phyloP scores from a whole-genome alignment of 148 eudicot species.

The Cornus florida region DNA sequence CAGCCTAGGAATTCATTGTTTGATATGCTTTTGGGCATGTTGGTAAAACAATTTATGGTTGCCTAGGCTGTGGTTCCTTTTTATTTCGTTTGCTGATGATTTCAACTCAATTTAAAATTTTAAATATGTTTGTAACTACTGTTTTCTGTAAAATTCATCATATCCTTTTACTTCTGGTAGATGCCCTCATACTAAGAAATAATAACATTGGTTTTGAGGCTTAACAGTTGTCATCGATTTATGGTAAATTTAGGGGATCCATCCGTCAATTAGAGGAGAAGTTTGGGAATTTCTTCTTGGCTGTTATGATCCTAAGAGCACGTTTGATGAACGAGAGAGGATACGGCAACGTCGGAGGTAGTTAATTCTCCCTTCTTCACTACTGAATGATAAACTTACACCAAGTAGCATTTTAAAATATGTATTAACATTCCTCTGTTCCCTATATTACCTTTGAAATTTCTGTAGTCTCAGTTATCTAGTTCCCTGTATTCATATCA shows the following conservation, averaged over 20 bases:
- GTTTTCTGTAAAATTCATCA: background rate
- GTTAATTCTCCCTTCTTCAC: constrained; percentile 14
- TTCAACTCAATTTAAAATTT: background rate
- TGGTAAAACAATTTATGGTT: background rate
- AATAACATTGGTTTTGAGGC: background rate
- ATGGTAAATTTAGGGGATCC: constrained; percentile 64
- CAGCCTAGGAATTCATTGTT: background rate
- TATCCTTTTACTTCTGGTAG: constrained; percentile 2
- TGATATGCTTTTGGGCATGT: background rate
- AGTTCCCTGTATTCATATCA: too few species aligned
- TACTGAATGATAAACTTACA: background rate
- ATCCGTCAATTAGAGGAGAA: constrained; percentile 97
- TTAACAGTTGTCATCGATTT: constrained; percentile 12
- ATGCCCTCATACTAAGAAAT: background rate
- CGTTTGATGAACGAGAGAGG: constrained; percentile 81
- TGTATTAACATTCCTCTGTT: too few species aligned
- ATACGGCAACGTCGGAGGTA: constrained; percentile 81
- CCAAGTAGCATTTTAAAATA: background rate
- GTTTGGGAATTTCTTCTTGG: constrained; percentile 99
- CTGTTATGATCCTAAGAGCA: constrained; percentile 87
- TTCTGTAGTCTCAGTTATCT: background rate
- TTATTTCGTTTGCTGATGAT: background rate
- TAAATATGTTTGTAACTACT: background rate
- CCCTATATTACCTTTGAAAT: background rate
- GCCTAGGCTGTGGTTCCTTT: background rate